Conservation (phyloP, 2,329 filamentous ascomycete genomes). For the Ascochyta viciae-villosae region DNA sequence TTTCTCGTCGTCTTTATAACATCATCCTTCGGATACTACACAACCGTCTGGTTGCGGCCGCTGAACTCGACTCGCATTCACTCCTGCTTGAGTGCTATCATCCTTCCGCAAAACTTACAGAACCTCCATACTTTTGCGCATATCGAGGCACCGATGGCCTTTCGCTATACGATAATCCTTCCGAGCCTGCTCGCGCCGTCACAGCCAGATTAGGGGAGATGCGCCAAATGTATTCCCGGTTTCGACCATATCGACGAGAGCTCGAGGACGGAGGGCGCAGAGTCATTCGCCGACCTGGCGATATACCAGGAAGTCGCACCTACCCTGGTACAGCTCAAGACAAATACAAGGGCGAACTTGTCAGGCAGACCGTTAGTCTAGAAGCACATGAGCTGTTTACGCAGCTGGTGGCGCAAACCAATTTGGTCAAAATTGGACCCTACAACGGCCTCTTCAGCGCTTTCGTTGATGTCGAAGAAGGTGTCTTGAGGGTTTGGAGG, state of each 20-base stretch:
- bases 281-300: conserved; percentile 53
- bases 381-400: conserved; percentile 76
- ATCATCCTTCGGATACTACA: conserved; percentile 70
- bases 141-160: conserved; percentile 70
- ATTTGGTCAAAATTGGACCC: conserved; percentile 71
- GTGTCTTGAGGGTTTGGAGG: conserved; percentile 74
- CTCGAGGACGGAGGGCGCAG: conserved; percentile 51
- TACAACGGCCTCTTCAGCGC: conserved; percentile 68
- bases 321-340: conserved; percentile 37
- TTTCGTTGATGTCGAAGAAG: conserved; percentile 70
- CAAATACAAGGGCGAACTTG: conserved; percentile 51
- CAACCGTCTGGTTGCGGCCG: conserved; percentile 66
- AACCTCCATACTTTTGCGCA: conserved; percentile 73
- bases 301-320: conserved; percentile 56
- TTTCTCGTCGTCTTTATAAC: conserved; percentile 69
- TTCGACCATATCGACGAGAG: conserved; percentile 68
- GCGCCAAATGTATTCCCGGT: conserved; percentile 70
- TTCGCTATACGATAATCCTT: conserved; percentile 51
- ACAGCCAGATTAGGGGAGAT: conserved; percentile 57
- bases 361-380: conserved; percentile 67
- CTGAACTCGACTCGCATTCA: conserved; percentile 66
- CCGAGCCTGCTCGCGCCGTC: conserved; percentile 27
- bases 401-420: conserved; percentile 73
- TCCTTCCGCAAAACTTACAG: conserved; percentile 71
- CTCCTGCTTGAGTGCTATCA: conserved; percentile 82